phyloP scores from a whole-genome alignment of 2,329 filamentous ascomycete species.

The Ceratocystis papillata region DNA sequence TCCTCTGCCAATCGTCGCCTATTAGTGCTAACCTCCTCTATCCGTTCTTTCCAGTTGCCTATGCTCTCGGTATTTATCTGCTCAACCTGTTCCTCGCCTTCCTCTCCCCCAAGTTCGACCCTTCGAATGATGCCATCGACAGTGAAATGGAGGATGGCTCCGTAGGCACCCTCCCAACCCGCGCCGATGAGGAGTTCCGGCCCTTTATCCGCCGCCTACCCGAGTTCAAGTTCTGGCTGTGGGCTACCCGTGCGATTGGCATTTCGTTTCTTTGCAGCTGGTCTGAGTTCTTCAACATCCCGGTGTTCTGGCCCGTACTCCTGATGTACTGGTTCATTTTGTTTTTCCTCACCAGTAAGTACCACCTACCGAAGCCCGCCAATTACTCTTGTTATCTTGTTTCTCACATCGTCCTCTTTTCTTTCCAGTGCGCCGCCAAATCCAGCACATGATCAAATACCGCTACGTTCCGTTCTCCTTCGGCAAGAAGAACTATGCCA shows the following conservation, averaged over 20 bases:
- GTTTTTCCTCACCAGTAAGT: slow-evolving; percentile 86
- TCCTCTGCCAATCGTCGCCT: not conserved
- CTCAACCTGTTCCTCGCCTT: slow-evolving; percentile 99
- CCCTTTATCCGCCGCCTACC: slow-evolving; percentile 92
- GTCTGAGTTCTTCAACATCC: slow-evolving; percentile 90
- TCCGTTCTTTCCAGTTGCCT: slow-evolving; percentile 58
- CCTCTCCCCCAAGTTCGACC: slow-evolving; percentile 96
- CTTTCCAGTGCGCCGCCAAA: slow-evolving; percentile 81
- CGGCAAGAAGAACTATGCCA: slow-evolving; percentile 73
- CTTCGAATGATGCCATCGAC: slow-evolving; percentile 79
- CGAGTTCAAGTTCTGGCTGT: slow-evolving; percentile 99
- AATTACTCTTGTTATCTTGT: not conserved
- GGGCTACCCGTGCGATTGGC: slow-evolving; percentile 73
- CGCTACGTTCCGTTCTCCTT: slow-evolving; percentile 91
- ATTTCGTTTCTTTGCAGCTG: slow-evolving; percentile 83
- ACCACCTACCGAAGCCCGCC: slow-evolving; percentile 14
- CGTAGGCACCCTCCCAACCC: slow-evolving; percentile 72
- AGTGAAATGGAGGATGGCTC: slow-evolving; percentile 94
- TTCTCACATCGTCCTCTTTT: not conserved
- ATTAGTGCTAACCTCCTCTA: not conserved
- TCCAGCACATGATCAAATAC: slow-evolving; percentile 99
- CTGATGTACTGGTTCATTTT: slow-evolving; percentile 98
- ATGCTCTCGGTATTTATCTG: slow-evolving; percentile 95
- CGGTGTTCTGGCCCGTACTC: slow-evolving; percentile 97
- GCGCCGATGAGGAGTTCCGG: slow-evolving; percentile 93